phyloP scores from a whole-genome alignment of 116 monocot genomes.

The Phalaenopsis hybrid region DNA sequence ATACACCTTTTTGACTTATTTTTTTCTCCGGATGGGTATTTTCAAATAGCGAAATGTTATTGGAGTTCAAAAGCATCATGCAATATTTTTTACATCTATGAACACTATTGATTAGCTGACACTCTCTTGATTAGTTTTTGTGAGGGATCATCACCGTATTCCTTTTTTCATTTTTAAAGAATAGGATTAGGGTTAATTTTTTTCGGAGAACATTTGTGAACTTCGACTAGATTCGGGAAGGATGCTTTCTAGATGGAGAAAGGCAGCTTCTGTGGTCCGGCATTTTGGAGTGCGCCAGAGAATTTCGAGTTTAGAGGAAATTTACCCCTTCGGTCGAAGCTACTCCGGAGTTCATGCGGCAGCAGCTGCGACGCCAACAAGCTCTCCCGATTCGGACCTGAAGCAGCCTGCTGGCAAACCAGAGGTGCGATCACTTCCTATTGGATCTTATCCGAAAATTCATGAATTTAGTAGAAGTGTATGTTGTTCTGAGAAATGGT shows the following conservation, averaged over 20 bases:
- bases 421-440: slow-evolving; percentile 4
- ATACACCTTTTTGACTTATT: too few species aligned
- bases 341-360: slow-evolving; percentile 5
- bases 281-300: neutral
- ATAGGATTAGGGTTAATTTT: neutral
- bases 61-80: too few species aligned
- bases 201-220: neutral
- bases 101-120: too few species aligned
- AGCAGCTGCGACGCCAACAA: neutral
- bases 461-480: neutral
- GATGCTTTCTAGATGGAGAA: slow-evolving; percentile 8
- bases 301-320: neutral
- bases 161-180: neutral
- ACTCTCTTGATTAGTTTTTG: neutral
- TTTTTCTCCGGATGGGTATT: too few species aligned
- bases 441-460: neutral
- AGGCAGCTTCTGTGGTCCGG: neutral
- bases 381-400: neutral
- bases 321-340: neutral
- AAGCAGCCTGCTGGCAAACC: slow-evolving; percentile 3
- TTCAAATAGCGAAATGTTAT: too few species aligned
- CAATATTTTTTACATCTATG: too few species aligned
- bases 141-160: neutral
- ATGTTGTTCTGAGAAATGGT: neutral
- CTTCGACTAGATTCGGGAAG: neutral